phyloP scores from a whole-genome alignment of 768 basidiomycete species.

The Hypsizygus marmoreus region DNA sequence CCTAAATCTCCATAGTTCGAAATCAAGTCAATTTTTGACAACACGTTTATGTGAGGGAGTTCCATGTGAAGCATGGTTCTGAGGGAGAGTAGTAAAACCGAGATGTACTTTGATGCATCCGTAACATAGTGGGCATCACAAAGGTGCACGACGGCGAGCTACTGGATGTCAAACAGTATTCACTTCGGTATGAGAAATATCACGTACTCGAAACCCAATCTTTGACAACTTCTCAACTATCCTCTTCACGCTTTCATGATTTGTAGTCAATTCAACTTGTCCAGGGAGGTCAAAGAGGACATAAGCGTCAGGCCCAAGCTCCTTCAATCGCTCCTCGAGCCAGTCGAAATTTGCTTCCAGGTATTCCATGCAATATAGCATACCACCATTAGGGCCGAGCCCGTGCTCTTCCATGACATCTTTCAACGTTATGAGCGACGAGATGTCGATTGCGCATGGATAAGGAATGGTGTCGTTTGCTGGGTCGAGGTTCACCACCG shows the following conservation, averaged over 20 bases:
- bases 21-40: conserved; percentile 95
- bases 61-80: conserved; percentile 98
- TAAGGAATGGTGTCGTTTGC: conserved; percentile 91
- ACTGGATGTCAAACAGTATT: conserved; percentile 8
- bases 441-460: conserved; percentile 86
- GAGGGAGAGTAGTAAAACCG: conserved; percentile 86
- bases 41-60: conserved; percentile 96
- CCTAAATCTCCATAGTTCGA: conserved; percentile 89
- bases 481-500: conserved; percentile 94
- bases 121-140: conserved; percentile 98
- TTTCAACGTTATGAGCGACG: conserved; percentile 81
- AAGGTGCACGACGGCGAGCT: conserved; percentile 93
- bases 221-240: conserved; percentile 76
- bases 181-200: background rate
- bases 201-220: conserved; percentile 80
- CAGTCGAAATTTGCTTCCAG: conserved; percentile 94
- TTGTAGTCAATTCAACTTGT: conserved; percentile 96
- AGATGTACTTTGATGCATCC: conserved; percentile 93
- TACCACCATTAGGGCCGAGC: conserved; percentile 93
- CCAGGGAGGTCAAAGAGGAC: conserved; percentile 95
- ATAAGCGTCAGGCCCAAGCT: conserved; percentile 74
- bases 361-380: conserved; percentile 97
- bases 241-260: conserved; percentile 85
- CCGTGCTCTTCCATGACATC: conserved; percentile 84
- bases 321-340: conserved; percentile 68